These are phyloP conservation scores for Apiospora marii DNA, from an alignment of 2,329 filamentous ascomycete species.

Conservation along the genomic window DNA sequence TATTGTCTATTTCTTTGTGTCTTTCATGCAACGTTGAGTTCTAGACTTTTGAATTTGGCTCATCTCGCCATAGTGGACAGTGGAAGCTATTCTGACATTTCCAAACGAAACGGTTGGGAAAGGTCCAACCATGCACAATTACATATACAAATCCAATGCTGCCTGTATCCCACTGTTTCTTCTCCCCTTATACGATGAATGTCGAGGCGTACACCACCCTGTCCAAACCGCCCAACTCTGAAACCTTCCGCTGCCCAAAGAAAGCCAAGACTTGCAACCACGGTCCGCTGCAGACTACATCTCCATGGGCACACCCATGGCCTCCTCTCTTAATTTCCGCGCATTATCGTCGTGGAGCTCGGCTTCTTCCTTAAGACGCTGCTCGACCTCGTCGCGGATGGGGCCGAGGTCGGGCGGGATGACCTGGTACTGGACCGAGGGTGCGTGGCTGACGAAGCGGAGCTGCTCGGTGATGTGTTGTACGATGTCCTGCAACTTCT, in stretches of 20 bases:
- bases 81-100: neutral
- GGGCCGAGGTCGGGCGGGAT: slow-evolving; percentile 80
- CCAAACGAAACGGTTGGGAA: neutral
- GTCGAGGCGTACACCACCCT: neutral
- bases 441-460: slow-evolving; percentile 82
- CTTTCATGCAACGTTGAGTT: neutral
- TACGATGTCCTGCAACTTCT: slow-evolving; percentile 79
- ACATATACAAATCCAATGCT: neutral
- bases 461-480: slow-evolving; percentile 85
- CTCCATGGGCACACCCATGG: slow-evolving; percentile 65
- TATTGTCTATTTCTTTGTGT: neutral
- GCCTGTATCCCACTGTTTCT: neutral
- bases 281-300: slow-evolving; percentile 25
- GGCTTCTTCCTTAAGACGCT: slow-evolving; percentile 69
- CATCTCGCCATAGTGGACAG: neutral
- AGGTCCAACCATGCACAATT: neutral
- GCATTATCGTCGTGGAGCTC: slow-evolving; percentile 64
- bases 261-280: neutral
- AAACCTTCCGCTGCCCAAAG: neutral
- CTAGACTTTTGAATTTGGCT: neutral
- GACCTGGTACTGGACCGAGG: slow-evolving; percentile 83
- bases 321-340: slow-evolving; percentile 63
- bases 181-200: neutral
- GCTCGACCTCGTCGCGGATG: slow-evolving; percentile 74
- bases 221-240: neutral